A percentile compares a stretch with the other conserved stretches of the same genome.
phyloP scores from a whole-genome alignment of 2,329 filamentous ascomycete genomes.

The Aquanectria penicillioides region DNA sequence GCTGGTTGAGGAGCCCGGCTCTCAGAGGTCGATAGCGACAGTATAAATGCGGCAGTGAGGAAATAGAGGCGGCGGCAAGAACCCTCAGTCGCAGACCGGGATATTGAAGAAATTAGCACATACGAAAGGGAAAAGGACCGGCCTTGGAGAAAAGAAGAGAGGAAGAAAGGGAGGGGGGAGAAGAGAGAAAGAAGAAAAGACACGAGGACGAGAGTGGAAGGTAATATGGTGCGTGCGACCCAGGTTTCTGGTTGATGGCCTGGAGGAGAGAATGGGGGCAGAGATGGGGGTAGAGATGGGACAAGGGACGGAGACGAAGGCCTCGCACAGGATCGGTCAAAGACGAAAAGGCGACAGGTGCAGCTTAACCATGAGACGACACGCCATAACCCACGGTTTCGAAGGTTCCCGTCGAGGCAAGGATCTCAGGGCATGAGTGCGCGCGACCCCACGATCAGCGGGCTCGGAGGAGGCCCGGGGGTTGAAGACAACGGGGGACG shows the following conservation, averaged over 20 bases:
- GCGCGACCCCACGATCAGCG: constrained; percentile 19
- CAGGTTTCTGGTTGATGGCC: background rate
- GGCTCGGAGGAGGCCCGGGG: background rate
- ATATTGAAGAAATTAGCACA: constrained; percentile 29
- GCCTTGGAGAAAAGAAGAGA: constrained; percentile 36
- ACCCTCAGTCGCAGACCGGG: constrained; percentile 36
- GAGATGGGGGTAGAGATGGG: too few species aligned
- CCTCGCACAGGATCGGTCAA: background rate
- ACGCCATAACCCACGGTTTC: constrained; percentile 17
- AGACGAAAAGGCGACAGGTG: background rate
- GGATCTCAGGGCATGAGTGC: constrained; percentile 3
- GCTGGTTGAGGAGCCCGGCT: background rate
- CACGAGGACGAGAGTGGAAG: constrained; percentile 27
- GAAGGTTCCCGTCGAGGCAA: constrained; percentile 5
- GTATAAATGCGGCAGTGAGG: constrained; percentile 10
- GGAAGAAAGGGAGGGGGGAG: constrained; percentile 30
- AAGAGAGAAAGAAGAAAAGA: constrained; percentile 26
- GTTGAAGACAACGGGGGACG: background rate
- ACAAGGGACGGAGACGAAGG: background rate
- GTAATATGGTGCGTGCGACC: constrained; percentile 7
- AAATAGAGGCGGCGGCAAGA: background rate
- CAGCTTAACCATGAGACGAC: constrained; percentile 13
- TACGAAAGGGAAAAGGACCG: constrained; percentile 32
- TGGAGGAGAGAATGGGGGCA: background rate
- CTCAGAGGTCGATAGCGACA: constrained; percentile 23